Base-by-base conservation (phyloP, 106 monocot species). In the Dendrobium officinale region DNA sequence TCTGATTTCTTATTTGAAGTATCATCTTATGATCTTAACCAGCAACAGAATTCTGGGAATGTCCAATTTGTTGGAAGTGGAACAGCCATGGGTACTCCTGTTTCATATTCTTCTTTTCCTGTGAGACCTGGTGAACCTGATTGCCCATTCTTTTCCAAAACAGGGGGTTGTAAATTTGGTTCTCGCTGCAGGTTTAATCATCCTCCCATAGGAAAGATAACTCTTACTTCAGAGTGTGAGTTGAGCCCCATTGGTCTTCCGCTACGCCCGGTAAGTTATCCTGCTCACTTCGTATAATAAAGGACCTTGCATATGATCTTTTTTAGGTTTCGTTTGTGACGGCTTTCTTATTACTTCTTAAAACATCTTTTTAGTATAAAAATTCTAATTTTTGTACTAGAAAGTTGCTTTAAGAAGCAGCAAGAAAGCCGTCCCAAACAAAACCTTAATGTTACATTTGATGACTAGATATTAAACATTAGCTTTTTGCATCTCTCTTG, bases 101-200 rank as follows among this genome's bases (percentile, higher is more conserved):
- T 88, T 80, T 82, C 90, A 9, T 49, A 86, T 91, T 78, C 87
- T 43, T 73, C 81, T 86, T 96, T 96, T 86, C 96, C 96, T 73
- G 96, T 94, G 80, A 90, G 94, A 75, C 96, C 93, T 73, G 93
- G 86, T 40, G 84, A 94, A 83, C 90, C 87, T 61, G 96, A 96
- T 81, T 96, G 96, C 42, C 96, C 94, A 61, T 96, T 91, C 72
- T 96, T 94, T 77, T 86, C 94, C 88, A 96, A 96, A 79, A 96
- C 96, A 59, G 96, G 96, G 48, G 96, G 94, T 77, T 96, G 96
- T 75, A 97, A 97, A 68, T 97, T 94, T 82, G 96, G 96, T 73
- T 86, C 91, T 27, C 85, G 82, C 26, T 96, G 96, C 77, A 92
- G 85, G 82, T 96, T 94, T 75, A 93, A 96, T 86, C 96, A 97